Evolutionary conservation across 2,329 filamentous ascomycete genomes (phyloP), one percentile per base, ranked within the genome.

Genomic region (Ophiostoma sp.): DNA sequence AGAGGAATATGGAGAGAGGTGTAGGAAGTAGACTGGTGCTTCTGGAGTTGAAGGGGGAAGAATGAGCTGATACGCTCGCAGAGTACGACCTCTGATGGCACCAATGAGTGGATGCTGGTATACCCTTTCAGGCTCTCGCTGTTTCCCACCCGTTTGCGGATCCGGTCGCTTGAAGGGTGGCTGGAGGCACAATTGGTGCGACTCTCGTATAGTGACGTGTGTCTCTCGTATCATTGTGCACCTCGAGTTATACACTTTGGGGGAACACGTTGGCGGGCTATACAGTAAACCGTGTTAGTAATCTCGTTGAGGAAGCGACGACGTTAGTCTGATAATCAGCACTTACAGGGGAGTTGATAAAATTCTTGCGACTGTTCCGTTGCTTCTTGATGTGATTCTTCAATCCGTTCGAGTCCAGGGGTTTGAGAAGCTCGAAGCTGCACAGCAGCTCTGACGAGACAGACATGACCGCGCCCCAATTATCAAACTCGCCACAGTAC

Each of bases 331-430:
- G 27, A 27, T 27, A 27, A 27, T 27, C 27, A 27, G 5, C 4
- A 89, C 92, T 81, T 88, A 96, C 92, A 76, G 94, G 94, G 82
- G 93, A 97, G 83, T 96, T 97, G 70, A 97, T 84, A 86, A 97
- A 96, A 79, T 89, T 94, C 79, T 97, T 92, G 71, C 94, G 86
- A 83, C 96, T 96, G 80, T 93, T 97, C 70, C 93, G 86, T 71
- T 93, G 93, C 82, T 97, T 98, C 83, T 99, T 99, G 79, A 99
- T 99, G 76, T 99, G 95, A 74, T 90, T 97, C 85, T 99, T 99
- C 71, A 99, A 83, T 45, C 94, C 94, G 74, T 91, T 96, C 12
- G 93, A 97, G 79, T 99, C 95, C 64, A 99, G 84, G 7, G 95
- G 95, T 79, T 99, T 99, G 70, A 99, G 84, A 16, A 99, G 84